phyloP scores from a whole-genome alignment of 2,329 filamentous ascomycete species.

The Fusarium austroafricanum region DNA sequence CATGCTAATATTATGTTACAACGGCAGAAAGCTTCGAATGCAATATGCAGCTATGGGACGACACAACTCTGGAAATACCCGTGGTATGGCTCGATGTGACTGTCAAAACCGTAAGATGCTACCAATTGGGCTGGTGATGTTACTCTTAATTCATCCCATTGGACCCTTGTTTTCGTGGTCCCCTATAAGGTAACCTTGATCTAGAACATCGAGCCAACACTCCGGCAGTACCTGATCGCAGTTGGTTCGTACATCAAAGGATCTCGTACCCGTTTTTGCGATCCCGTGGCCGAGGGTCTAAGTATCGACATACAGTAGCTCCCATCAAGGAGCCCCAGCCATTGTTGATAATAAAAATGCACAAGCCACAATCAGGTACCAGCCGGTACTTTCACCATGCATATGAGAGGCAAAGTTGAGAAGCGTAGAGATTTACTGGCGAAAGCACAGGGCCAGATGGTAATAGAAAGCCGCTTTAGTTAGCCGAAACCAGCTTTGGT shows the following conservation, averaged over 20 bases:
- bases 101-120: constrained; percentile 20
- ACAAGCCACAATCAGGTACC: constrained; percentile 6
- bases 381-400: constrained; percentile 2
- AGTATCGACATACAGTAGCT: constrained; percentile 27
- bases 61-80: constrained; percentile 31
- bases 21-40: constrained; percentile 19
- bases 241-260: constrained; percentile 27
- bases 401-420: constrained; percentile 1
- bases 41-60: constrained; percentile 43
- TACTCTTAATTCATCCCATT: background rate
- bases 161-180: constrained; percentile 27
- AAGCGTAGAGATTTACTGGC: constrained; percentile 3
- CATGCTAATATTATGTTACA: constrained; percentile 25
- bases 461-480: background rate
- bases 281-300: constrained; percentile 4
- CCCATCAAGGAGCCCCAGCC: constrained; percentile 6
- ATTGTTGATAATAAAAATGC: background rate
- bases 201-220: constrained; percentile 20
- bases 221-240: constrained; percentile 9
- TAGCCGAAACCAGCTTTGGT: background rate
- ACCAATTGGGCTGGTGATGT: background rate
- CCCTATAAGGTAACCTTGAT: background rate
- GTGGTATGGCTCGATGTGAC: constrained; percentile 33
- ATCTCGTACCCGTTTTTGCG: constrained; percentile 11
- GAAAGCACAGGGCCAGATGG: background rate